Evolutionary conservation across 2,329 filamentous ascomycete genomes (phyloP).

Genomic region (Penicillium sp.): DNA sequence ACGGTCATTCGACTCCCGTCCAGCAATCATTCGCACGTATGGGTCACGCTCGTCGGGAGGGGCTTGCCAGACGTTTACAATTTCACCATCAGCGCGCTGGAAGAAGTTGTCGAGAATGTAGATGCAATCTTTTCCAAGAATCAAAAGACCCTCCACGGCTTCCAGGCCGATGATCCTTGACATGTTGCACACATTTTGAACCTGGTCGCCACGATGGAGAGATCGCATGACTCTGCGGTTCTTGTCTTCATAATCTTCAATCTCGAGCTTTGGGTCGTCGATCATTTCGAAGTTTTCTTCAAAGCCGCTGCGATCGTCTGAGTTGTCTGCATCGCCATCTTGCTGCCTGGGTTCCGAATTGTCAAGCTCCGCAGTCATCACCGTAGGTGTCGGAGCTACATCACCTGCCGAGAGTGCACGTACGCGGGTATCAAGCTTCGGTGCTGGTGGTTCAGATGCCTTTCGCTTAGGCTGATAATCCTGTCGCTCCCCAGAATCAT

Average conservation of each 20-base stretch:
- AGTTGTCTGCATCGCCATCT: slow-evolving; percentile 37
- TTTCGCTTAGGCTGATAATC: slow-evolving; percentile 85
- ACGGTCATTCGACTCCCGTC: slow-evolving; percentile 65
- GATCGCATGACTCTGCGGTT: slow-evolving; percentile 97
- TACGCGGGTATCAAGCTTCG: slow-evolving; percentile 51
- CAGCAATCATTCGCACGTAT: slow-evolving; percentile 91
- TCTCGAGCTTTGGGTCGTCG: slow-evolving; percentile 83
- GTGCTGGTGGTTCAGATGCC: slow-evolving; percentile 53
- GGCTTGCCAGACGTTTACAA: slow-evolving; percentile 94
- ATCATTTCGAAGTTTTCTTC: slow-evolving; percentile 92
- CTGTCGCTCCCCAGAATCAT: slow-evolving; percentile 67
- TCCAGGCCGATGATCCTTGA: slow-evolving; percentile 93
- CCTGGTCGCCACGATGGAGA: slow-evolving; percentile 83
- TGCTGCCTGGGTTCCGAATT: slow-evolving; percentile 32
- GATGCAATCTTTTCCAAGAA: slow-evolving; percentile 85
- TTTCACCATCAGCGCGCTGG: slow-evolving; percentile 90
- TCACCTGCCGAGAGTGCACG: slow-evolving; percentile 44
- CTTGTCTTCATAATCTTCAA: slow-evolving; percentile 92
- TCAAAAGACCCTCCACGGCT: slow-evolving; percentile 88
- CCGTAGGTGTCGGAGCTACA: slow-evolving; percentile 41
- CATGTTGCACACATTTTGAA: slow-evolving; percentile 92
- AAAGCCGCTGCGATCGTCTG: slow-evolving; percentile 37
- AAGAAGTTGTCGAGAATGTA: slow-evolving; percentile 98
- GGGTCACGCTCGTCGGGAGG: slow-evolving; percentile 89
- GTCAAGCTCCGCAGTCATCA: slow-evolving; percentile 35